Evolutionary conservation across 2,329 filamentous ascomycete species (phyloP).

Genomic region (Emericellopsis cladophorae): DNA sequence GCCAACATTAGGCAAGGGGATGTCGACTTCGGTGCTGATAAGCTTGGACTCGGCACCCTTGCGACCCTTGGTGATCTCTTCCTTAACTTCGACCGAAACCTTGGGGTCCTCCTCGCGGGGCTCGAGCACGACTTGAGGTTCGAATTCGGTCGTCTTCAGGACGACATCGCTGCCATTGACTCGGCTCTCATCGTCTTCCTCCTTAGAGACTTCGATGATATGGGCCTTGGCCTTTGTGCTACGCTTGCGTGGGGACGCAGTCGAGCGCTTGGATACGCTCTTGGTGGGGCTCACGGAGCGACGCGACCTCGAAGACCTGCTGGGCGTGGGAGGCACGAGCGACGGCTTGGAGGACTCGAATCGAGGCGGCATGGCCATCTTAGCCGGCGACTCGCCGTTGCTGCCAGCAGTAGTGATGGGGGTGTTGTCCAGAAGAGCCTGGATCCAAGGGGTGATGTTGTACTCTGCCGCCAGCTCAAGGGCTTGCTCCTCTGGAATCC

Average conservation of each 20-base stretch:
- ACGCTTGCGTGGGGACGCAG: constrained; percentile 43
- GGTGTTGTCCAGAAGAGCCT: constrained; percentile 79
- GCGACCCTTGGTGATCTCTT: constrained; percentile 40
- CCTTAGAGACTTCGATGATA: constrained; percentile 15
- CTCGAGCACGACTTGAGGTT: constrained; percentile 33
- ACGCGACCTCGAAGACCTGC: constrained; percentile 34
- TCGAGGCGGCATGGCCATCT: constrained; percentile 47
- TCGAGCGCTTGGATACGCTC: constrained; percentile 20
- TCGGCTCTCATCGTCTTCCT: constrained; percentile 17
- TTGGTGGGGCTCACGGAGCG: constrained; percentile 48
- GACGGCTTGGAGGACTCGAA: constrained; percentile 45
- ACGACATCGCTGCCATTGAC: constrained; percentile 16
- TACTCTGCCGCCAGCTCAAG: constrained; percentile 80
- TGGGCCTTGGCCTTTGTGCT: constrained; percentile 29
- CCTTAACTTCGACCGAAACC: constrained; percentile 59
- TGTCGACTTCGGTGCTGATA: constrained; percentile 61
- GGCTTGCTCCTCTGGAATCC: constrained; percentile 78
- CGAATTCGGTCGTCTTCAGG: constrained; percentile 36
- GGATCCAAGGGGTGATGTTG: constrained; percentile 73
- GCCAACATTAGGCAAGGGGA: constrained; percentile 46
- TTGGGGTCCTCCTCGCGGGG: constrained; percentile 43
- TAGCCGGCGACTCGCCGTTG: constrained; percentile 59
- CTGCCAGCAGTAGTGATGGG: constrained; percentile 53
- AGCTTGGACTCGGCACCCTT: constrained; percentile 54
- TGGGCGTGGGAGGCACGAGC: constrained; percentile 36